Conservation (phyloP, 1,284 basidiomycete genomes). For the Moesziomyces aphidis region DNA sequence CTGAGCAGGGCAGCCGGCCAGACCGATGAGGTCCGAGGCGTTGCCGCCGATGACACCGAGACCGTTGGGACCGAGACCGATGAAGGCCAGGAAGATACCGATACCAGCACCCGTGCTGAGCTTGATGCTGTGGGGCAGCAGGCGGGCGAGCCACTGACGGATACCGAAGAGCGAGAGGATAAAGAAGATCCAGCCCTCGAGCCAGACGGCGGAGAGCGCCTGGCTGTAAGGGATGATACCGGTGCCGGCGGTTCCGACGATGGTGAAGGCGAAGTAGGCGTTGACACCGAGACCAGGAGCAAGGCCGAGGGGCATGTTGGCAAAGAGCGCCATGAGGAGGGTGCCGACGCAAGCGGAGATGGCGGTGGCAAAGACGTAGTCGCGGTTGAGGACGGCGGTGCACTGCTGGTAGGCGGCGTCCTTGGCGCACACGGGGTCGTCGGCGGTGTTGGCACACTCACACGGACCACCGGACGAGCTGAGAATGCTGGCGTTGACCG, state of each 20-base stretch:
- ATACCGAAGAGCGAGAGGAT: conserved; percentile 83
- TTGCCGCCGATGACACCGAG: conserved; percentile 82
- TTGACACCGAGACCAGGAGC: conserved; percentile 74
- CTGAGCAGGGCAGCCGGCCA: conserved; percentile 77
- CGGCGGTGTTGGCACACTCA: conserved; percentile 73
- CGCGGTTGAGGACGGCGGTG: conserved; percentile 45
- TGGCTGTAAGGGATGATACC: conserved; percentile 82
- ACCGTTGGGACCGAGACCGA: conserved; percentile 75
- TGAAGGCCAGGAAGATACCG: conserved; percentile 76
- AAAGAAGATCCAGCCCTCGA: conserved; percentile 82
- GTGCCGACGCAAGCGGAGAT: conserved; percentile 81
- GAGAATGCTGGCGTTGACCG: conserved; percentile 74
- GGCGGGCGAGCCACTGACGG: conserved; percentile 87
- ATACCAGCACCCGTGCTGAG: conserved; percentile 87
- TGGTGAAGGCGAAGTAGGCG: conserved; percentile 89
- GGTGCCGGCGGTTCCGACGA: conserved; percentile 83
- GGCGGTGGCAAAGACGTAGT: conserved; percentile 74
- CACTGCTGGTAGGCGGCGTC: conserved; percentile 74
- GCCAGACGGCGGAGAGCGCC: conserved; percentile 83
- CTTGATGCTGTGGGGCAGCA: conserved; percentile 87
- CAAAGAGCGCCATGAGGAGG: conserved; percentile 83
- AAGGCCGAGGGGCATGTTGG: conserved; percentile 83
- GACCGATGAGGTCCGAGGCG: conserved; percentile 77
- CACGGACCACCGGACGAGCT: conserved; percentile 83
- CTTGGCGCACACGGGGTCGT: conserved; percentile 69